These are phyloP conservation scores for Arthrocladium fulminans DNA, from an alignment of 2,329 filamentous ascomycete species.

Conservation along the genomic window DNA sequence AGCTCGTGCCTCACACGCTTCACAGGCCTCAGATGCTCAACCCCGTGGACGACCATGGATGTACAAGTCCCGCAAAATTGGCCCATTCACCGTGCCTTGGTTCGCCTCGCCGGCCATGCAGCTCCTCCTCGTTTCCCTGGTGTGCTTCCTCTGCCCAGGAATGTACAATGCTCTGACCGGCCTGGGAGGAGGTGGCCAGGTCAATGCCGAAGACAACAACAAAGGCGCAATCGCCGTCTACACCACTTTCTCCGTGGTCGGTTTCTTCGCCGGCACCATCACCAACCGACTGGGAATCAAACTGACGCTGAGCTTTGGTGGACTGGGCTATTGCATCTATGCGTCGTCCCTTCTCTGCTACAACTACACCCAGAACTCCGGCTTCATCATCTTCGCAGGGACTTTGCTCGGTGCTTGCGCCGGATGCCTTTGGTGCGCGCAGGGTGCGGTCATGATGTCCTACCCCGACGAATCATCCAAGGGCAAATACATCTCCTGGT, in stretches of 20 bases:
- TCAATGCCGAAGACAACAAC: slow-evolving; percentile 28
- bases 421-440: slow-evolving; percentile 43
- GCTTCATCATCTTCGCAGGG: slow-evolving; percentile 42
- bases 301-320: slow-evolving; percentile 37
- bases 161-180: slow-evolving; percentile 57
- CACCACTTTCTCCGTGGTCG: slow-evolving; percentile 59
- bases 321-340: slow-evolving; percentile 42
- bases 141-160: slow-evolving; percentile 48
- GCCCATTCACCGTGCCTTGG: slow-evolving; percentile 37
- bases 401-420: slow-evolving; percentile 43
- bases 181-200: slow-evolving; percentile 51
- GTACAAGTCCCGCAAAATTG: slow-evolving; percentile 36
- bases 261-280: slow-evolving; percentile 52
- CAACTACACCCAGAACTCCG: slow-evolving; percentile 41
- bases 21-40: no score
- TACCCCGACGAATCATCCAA: slow-evolving; percentile 75
- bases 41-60: no score
- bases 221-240: slow-evolving; percentile 28
- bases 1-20: no score
- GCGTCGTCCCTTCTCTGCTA: slow-evolving; percentile 42
- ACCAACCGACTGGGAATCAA: slow-evolving; percentile 32
- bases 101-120: slow-evolving; percentile 43
- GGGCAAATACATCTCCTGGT: slow-evolving; percentile 80
- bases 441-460: slow-evolving; percentile 52
- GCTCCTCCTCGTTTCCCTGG: slow-evolving; percentile 42